Conservation (phyloP, 2,329 filamentous ascomycete genomes). For the Aspergillus calidoustus region DNA sequence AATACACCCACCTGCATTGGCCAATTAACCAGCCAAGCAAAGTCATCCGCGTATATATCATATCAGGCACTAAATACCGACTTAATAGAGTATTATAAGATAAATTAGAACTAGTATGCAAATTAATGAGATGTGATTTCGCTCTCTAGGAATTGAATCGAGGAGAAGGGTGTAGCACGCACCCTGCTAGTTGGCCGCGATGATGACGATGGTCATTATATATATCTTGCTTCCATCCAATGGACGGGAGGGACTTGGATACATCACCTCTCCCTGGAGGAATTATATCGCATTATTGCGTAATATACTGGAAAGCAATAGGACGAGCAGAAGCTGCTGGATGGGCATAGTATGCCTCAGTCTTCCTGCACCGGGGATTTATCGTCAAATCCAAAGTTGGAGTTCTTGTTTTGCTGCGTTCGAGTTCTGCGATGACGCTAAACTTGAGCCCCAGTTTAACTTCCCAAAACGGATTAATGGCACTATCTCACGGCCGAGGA, state of each 20-base stretch:
- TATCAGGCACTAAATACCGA: constrained; percentile 11
- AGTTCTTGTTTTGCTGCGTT: too few relatives aligned
- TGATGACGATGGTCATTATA: constrained; percentile 5
- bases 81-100: constrained; percentile 10
- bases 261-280: constrained; percentile 8
- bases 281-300: constrained; percentile 12
- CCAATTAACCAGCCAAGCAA: too few relatives aligned
- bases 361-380: constrained; percentile 6
- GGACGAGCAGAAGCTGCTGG: constrained; percentile 15
- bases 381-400: neutral
- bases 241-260: constrained; percentile 5
- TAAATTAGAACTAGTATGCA: constrained; percentile 14
- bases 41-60: neutral
- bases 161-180: constrained; percentile 4
- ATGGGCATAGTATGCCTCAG: constrained; percentile 12
- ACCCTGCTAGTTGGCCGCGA: constrained; percentile 1
- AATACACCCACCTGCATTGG: too few relatives aligned
- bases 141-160: neutral
- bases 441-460: too few relatives aligned
- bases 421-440: too few relatives aligned
- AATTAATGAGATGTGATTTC: neutral
- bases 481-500: too few relatives aligned
- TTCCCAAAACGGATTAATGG: too few relatives aligned
- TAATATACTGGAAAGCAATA: constrained; percentile 7
- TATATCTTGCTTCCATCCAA: constrained; percentile 6